Conservation (phyloP, 352 stramenopile species). For the Phytophthora palmivora region DNA sequence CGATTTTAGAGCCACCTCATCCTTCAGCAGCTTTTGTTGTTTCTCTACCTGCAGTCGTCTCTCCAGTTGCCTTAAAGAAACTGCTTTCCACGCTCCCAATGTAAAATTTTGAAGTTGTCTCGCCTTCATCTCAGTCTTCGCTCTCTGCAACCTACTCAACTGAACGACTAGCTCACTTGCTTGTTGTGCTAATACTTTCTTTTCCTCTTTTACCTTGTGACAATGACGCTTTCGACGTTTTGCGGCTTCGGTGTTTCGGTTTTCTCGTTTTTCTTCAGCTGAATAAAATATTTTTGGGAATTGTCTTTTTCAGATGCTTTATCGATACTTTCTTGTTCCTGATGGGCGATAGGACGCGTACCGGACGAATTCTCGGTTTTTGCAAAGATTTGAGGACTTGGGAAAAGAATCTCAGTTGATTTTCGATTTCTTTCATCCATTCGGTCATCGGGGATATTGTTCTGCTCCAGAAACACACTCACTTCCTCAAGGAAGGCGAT, state of each 20-base stretch:
- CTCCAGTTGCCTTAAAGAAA: no score
- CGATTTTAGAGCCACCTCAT: slow-evolving; percentile 4
- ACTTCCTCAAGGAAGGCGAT: slow-evolving; percentile 8
- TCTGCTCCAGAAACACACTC: neutral
- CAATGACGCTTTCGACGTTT: slow-evolving; percentile 16
- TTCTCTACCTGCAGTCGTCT: slow-evolving; percentile 18
- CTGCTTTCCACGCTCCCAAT: no score
- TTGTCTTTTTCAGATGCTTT: neutral
- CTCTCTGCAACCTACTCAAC: neutral
- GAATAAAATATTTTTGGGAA: no score
- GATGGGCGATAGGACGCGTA: neutral
- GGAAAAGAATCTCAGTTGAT: neutral
- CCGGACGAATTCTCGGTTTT: slow-evolving; percentile 10
- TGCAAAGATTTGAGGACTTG: slow-evolving; percentile 9
- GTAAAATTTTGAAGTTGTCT: slow-evolving; percentile 3
- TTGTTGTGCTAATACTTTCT: slow-evolving; percentile 10
- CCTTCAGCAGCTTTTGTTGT: slow-evolving; percentile 11
- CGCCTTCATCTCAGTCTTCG: neutral
- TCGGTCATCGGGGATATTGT: neutral
- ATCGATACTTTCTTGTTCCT: neutral
- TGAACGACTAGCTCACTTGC: neutral
- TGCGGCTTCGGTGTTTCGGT: slow-evolving; percentile 20
- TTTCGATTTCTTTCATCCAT: neutral
- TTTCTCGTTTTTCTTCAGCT: slow-evolving; percentile 12
- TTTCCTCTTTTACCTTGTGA: slow-evolving; percentile 28